phyloP scores from a whole-genome alignment of 2,329 filamentous ascomycete species.

The Aaosphaeria arxii region DNA sequence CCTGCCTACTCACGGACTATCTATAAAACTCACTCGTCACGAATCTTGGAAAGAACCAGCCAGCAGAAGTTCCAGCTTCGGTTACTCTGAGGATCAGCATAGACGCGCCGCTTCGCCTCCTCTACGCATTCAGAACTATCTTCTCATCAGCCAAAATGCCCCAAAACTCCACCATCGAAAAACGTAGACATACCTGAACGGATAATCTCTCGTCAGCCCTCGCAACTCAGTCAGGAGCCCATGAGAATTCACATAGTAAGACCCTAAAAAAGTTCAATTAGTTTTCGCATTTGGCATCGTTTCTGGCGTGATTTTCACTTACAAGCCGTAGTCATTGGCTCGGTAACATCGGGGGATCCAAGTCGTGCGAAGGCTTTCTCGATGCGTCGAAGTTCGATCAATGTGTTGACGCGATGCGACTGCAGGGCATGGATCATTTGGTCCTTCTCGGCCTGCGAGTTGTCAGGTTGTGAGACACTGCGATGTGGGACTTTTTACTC shows the following conservation, averaged over 20 bases:
- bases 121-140: slow-evolving; percentile 58
- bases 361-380: slow-evolving; percentile 63
- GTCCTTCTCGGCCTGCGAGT: slow-evolving; percentile 42
- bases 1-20: background rate
- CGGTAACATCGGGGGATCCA: slow-evolving; percentile 57
- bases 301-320: slow-evolving; percentile 3
- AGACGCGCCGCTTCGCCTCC: slow-evolving; percentile 64
- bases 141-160: background rate
- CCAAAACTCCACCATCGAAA: no score
- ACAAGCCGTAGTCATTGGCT: slow-evolving; percentile 69
- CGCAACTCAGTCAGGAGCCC: slow-evolving; percentile 69
- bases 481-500: slow-evolving; percentile 3
- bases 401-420: slow-evolving; percentile 69
- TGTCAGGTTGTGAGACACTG: background rate
- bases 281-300: background rate
- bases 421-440: slow-evolving; percentile 63
- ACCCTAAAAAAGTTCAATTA: slow-evolving; percentile 32
- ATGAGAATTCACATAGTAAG: slow-evolving; percentile 68
- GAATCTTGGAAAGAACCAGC: slow-evolving; percentile 66
- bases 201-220: slow-evolving; percentile 64
- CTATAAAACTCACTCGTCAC: slow-evolving; percentile 56
- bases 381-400: slow-evolving; percentile 69
- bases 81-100: slow-evolving; percentile 62
- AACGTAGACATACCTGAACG: slow-evolving; percentile 47
- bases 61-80: slow-evolving; percentile 76